Percentiles rank a stretch among this genome's conserved stretches.
Evolutionary conservation across 1,284 basidiomycete species (phyloP).

Genomic region (Tylopilus sp.): DNA sequence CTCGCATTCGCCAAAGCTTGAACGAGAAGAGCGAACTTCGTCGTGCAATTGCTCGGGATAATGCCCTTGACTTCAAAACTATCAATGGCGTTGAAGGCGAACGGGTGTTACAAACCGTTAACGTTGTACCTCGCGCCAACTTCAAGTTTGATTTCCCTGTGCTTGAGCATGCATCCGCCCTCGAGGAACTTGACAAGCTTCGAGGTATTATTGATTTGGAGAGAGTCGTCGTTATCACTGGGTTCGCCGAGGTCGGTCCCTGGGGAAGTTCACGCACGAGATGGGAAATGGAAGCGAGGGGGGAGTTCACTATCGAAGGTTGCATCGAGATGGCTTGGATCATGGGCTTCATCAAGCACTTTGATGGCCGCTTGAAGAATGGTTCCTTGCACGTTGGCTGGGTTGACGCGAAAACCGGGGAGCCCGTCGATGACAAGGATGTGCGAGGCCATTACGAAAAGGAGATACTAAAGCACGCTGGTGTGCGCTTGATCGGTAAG

Average conservation of each 20-base stretch:
- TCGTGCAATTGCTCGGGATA: conserved; percentile 91
- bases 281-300: conserved; percentile 98
- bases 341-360: conserved; percentile 98
- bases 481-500: conserved; percentile 91
- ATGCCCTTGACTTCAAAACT: conserved; percentile 91
- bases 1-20: conserved; percentile 78
- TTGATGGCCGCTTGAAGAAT: conserved; percentile 93
- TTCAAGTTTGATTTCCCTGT: conserved; percentile 94
- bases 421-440: conserved; percentile 99
- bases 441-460: conserved; percentile 93
- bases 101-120: conserved; percentile 88
- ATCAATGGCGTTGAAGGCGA: conserved; percentile 92
- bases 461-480: conserved; percentile 90
- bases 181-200: conserved; percentile 74
- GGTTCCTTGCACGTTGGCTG: conserved; percentile 94
- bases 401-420: conserved; percentile 93
- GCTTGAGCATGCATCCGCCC: conserved; percentile 64
- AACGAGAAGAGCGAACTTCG: conserved; percentile 87
- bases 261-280: conserved; percentile 99
- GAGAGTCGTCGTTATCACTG: conserved; percentile 93
- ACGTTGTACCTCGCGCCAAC: conserved; percentile 94
- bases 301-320: conserved; percentile 94
- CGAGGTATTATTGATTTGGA: conserved; percentile 91
- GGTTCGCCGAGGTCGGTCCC: conserved; percentile 97
- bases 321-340: conserved; percentile 99